phyloP scores from a whole-genome alignment of 768 basidiomycete species.

The Agaricus subrufescens region DNA sequence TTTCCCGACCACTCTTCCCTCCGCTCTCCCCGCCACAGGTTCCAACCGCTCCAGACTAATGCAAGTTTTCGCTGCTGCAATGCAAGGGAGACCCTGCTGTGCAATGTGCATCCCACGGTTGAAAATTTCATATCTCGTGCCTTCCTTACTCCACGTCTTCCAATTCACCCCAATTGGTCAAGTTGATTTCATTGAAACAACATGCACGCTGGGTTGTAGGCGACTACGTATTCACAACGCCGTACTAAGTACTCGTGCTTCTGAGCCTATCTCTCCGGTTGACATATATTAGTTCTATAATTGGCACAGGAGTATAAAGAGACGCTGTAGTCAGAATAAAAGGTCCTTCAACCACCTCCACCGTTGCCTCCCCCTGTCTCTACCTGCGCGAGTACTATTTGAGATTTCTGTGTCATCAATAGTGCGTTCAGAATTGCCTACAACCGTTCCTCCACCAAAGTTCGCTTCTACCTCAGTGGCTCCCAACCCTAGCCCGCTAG shows the following conservation, averaged over 20 bases:
- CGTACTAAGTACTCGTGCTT: too few species aligned
- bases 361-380: neutral
- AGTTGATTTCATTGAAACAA: too few species aligned
- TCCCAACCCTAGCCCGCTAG: constrained; percentile 27
- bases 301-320: too few species aligned
- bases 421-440: constrained; percentile 13
- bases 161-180: too few species aligned
- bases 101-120: constrained; percentile 4
- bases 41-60: neutral
- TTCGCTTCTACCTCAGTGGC: constrained; percentile 13
- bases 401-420: neutral
- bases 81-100: neutral
- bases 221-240: too few species aligned
- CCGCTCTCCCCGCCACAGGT: neutral
- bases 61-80: neutral
- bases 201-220: too few species aligned
- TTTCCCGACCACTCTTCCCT: neutral
- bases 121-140: constrained; percentile 4
- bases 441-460: constrained; percentile 35
- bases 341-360: constrained; percentile 26
- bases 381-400: neutral
- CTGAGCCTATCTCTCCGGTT: too few species aligned
- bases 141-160: neutral
- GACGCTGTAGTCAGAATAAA: neutral
- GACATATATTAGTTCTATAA: too few species aligned